Conservation (phyloP, 441 rosid species). For the Populus trichocarpa region DNA sequence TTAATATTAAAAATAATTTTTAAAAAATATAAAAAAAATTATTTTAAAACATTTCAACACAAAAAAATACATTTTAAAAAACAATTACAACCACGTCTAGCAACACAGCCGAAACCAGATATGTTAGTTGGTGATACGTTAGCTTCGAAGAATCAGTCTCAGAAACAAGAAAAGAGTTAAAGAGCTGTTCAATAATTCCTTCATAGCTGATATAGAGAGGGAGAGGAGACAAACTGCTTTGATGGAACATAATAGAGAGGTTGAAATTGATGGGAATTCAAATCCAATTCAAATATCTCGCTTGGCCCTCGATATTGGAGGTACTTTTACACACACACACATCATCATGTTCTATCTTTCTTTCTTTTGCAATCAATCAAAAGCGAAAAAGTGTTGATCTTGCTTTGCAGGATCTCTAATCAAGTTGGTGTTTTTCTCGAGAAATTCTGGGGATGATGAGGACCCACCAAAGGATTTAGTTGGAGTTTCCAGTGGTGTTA, state of each 20-base stretch:
- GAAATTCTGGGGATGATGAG: conserved; percentile 25
- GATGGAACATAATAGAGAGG: conserved; percentile 6
- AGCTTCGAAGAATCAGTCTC: not conserved
- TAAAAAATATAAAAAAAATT: too few relatives aligned
- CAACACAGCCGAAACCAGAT: too few relatives aligned
- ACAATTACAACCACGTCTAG: too few relatives aligned
- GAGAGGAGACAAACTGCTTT: conserved; percentile 11
- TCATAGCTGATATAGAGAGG: not conserved
- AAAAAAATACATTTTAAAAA: too few relatives aligned
- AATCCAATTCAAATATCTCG: conserved; percentile 50
- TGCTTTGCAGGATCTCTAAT: conserved; percentile 61
- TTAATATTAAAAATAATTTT: too few relatives aligned
- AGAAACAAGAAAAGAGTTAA: not conserved
- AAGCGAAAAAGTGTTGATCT: not conserved
- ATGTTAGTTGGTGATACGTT: too few relatives aligned
- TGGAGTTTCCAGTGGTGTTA: conserved; percentile 23
- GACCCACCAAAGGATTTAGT: conserved; percentile 28
- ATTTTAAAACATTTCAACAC: too few relatives aligned
- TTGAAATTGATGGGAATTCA: conserved; percentile 17
- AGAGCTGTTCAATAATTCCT: not conserved
- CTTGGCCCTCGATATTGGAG: conserved; percentile 93
- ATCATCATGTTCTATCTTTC: not conserved
- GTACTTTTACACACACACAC: conserved; percentile 20
- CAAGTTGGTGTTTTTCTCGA: conserved; percentile 72
- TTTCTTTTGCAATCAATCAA: not conserved